A percentile compares a stretch with the other conserved stretches of the same genome.
These are phyloP conservation scores for Dactylellina haptotyla DNA, from an alignment of 2,329 filamentous ascomycete genomes.

Conservation along the genomic window DNA sequence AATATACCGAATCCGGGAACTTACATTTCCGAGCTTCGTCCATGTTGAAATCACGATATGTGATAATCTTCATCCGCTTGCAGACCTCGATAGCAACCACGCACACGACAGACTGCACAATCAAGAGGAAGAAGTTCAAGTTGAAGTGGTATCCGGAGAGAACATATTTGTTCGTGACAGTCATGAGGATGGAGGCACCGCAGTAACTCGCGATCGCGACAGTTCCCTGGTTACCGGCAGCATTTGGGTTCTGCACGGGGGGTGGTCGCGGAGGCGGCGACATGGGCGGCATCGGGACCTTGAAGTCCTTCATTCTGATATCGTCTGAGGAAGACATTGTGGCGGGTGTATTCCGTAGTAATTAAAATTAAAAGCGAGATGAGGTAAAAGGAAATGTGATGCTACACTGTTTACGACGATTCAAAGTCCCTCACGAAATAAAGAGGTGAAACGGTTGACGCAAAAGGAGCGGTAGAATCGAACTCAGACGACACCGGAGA, in stretches of 20 bases:
- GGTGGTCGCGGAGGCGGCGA: slow-evolving; percentile 51
- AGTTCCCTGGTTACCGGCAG: slow-evolving; percentile 16
- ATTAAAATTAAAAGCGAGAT: too few relatives aligned
- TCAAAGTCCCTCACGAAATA: slow-evolving; percentile 14
- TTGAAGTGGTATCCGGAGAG: slow-evolving; percentile 92
- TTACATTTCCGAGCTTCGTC: slow-evolving; percentile 93
- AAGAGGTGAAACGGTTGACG: slow-evolving; percentile 3
- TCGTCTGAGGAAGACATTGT: slow-evolving; percentile 50
- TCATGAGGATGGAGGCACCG: slow-evolving; percentile 97
- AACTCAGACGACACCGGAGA: slow-evolving; percentile 22
- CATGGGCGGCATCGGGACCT: slow-evolving; percentile 52
- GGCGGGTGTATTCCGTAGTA: slow-evolving; percentile 5
- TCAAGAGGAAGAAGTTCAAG: slow-evolving; percentile 93
- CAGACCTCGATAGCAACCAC: slow-evolving; percentile 82
- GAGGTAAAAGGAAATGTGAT: too few relatives aligned
- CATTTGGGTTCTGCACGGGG: slow-evolving; percentile 32
- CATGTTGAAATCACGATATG: slow-evolving; percentile 81
- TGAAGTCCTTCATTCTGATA: slow-evolving; percentile 51
- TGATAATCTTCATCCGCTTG: slow-evolving; percentile 84
- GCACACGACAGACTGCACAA: slow-evolving; percentile 90
- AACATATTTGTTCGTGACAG: slow-evolving; percentile 99
- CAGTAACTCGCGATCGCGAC: slow-evolving; percentile 91
- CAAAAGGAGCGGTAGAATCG: slow-evolving; percentile 35
- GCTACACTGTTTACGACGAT: background rate
- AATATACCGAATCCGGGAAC: slow-evolving; percentile 61